Percentiles rank a stretch among this genome's conserved stretches.
Conservation (phyloP, 345 rosid genomes). For the Stellera chamaejasme region DNA sequence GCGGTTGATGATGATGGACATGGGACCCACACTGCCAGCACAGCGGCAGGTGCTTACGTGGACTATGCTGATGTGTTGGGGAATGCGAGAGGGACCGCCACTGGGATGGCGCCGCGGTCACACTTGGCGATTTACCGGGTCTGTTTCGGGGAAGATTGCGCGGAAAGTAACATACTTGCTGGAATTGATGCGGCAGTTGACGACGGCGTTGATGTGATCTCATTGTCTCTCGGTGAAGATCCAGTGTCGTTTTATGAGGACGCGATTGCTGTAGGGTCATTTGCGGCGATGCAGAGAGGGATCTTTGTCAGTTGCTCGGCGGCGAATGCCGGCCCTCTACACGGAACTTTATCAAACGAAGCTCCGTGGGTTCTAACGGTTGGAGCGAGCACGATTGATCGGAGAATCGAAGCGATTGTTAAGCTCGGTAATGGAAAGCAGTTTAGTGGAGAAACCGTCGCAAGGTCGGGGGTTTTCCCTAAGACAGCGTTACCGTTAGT, state of each 20-base stretch:
- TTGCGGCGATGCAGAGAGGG: slow-evolving; percentile 47
- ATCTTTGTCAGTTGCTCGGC: slow-evolving; percentile 45
- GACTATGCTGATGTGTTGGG: slow-evolving; percentile 28
- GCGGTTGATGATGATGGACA: slow-evolving; percentile 43
- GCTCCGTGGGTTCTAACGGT: slow-evolving; percentile 59
- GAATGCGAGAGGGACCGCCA: slow-evolving; percentile 43
- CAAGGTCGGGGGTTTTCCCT: slow-evolving; percentile 12
- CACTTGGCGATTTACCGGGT: slow-evolving; percentile 46
- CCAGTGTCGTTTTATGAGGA: slow-evolving; percentile 34
- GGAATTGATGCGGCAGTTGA: slow-evolving; percentile 37
- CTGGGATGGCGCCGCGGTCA: slow-evolving; percentile 42
- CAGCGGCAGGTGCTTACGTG: slow-evolving; percentile 42
- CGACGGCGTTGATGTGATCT: slow-evolving; percentile 43
- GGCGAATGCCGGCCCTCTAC: slow-evolving; percentile 40
- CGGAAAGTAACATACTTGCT: slow-evolving; percentile 37
- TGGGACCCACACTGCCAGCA: slow-evolving; percentile 50
- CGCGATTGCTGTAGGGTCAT: slow-evolving; percentile 44
- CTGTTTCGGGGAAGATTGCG: slow-evolving; percentile 35
- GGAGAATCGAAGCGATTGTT: slow-evolving; percentile 41
- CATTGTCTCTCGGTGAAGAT: slow-evolving; percentile 31
- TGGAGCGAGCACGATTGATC: slow-evolving; percentile 60
- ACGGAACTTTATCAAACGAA: slow-evolving; percentile 23
- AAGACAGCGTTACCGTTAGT: slow-evolving; percentile 22
- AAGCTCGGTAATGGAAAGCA: slow-evolving; percentile 29
- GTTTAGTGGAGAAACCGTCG: slow-evolving; percentile 16